These are phyloP conservation scores for Diaporthe vaccinii DNA, from an alignment of 2,329 filamentous ascomycete species.

Conservation along the genomic window DNA sequence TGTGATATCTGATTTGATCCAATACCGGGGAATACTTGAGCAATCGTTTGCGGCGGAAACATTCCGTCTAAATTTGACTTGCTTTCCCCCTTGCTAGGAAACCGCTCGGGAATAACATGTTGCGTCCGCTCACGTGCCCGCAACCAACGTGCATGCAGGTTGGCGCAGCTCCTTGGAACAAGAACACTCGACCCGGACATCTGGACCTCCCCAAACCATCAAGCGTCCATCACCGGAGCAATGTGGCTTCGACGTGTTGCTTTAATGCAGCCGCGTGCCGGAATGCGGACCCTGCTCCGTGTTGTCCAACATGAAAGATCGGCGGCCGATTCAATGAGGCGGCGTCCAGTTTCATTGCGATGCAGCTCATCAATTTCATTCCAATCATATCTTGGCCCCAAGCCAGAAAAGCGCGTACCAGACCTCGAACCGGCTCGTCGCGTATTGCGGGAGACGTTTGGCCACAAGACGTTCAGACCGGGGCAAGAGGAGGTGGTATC, in stretches of 20 bases:
- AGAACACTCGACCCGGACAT: neutral
- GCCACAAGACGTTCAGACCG: neutral
- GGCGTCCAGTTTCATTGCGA: neutral
- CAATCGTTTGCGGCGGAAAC: neutral
- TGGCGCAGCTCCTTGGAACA: neutral
- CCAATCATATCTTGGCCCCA: neutral
- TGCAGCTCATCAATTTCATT: neutral
- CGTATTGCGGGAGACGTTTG: neutral
- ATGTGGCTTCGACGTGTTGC: slow-evolving; percentile 7
- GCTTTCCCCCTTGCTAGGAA: neutral
- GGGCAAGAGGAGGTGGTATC: neutral
- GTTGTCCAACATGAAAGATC: neutral
- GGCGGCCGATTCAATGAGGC: neutral
- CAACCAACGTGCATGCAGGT: neutral
- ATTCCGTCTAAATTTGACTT: neutral
- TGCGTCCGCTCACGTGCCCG: neutral
- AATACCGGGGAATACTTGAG: too few relatives aligned
- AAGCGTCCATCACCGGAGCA: neutral
- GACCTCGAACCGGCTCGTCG: neutral
- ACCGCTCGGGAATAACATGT: neutral
- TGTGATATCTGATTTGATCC: neutral
- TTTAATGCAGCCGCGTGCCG: neutral
- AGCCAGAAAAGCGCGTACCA: neutral
- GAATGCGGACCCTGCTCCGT: neutral
- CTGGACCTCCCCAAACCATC: neutral